These are phyloP conservation scores for Corrigiola litoralis DNA, from an alignment of 179 eudicot species.

Conservation along the genomic window DNA sequence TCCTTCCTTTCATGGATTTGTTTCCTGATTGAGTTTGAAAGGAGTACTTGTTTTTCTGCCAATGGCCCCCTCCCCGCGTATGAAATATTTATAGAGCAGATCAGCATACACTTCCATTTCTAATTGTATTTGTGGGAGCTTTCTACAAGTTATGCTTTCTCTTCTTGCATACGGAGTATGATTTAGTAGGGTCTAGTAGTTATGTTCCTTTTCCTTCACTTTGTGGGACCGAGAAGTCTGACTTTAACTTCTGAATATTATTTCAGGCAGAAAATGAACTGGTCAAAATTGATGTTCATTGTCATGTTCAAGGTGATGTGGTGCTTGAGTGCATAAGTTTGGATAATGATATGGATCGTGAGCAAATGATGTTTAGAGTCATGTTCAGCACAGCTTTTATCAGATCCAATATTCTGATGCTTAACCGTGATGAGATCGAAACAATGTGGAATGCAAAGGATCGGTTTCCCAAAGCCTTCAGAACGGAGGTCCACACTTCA, in stretches of 20 bases:
- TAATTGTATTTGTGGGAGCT: not conserved
- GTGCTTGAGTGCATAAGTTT: conserved; percentile 73
- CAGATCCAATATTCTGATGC: conserved; percentile 71
- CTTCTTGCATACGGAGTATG: not conserved
- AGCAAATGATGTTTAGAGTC: conserved; percentile 68
- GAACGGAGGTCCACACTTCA: conserved; percentile 53
- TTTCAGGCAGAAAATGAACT: conserved; percentile 68
- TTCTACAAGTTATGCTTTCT: conserved; percentile 1
- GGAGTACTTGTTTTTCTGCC: not conserved
- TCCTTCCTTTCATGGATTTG: not conserved
- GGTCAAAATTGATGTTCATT: conserved; percentile 60
- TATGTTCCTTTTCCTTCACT: not conserved
- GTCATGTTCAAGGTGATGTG: conserved; percentile 73
- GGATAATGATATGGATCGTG: conserved; percentile 53
- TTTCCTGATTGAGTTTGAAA: not conserved
- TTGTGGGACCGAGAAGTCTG: conserved; percentile 1
- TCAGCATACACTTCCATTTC: not conserved
- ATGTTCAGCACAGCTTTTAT: conserved; percentile 90
- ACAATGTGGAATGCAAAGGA: conserved; percentile 57
- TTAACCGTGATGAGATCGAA: conserved; percentile 75
- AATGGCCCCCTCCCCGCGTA: not conserved
- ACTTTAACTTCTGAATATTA: conserved; percentile 6
- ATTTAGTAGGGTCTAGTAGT: not conserved
- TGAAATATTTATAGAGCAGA: too few species aligned
- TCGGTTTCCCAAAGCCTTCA: conserved; percentile 61